Evolutionary conservation across 441 rosid genomes (phyloP).

Genomic region (Populus tomentosa): DNA sequence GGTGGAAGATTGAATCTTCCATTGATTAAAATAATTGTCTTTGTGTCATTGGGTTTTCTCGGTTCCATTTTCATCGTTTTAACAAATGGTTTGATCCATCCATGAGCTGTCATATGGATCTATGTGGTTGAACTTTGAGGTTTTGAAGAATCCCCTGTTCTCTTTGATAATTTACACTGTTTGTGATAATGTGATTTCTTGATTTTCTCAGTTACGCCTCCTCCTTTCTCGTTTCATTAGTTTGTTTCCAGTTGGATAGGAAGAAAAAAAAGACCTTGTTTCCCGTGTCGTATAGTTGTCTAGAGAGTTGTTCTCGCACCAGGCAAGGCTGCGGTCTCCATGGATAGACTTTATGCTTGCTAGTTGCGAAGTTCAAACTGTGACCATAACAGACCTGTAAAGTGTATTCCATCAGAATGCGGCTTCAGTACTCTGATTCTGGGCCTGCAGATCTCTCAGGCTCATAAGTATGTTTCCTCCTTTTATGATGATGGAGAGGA

Average conservation of each 20-base stretch:
- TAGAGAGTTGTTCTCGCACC: background rate
- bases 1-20: constrained; percentile 15
- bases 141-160: background rate
- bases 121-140: background rate
- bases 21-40: constrained; percentile 11
- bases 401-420: no score
- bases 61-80: background rate
- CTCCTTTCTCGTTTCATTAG: background rate
- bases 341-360: background rate
- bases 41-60: background rate
- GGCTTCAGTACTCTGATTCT: no score
- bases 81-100: background rate
- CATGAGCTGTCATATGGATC: background rate
- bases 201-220: background rate
- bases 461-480: no score
- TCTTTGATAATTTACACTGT: background rate
- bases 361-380: background rate
- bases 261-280: background rate
- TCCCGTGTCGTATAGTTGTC: background rate
- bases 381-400: background rate
- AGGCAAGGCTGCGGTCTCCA: background rate
- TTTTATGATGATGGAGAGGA: no score
- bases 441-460: no score
- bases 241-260: background rate
- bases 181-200: background rate